Evolutionary conservation across 164 flowering plant genomes (phyloP), one percentile per base, ranked within the genome.

Genomic region (Magnolia kwangsiensis): DNA sequence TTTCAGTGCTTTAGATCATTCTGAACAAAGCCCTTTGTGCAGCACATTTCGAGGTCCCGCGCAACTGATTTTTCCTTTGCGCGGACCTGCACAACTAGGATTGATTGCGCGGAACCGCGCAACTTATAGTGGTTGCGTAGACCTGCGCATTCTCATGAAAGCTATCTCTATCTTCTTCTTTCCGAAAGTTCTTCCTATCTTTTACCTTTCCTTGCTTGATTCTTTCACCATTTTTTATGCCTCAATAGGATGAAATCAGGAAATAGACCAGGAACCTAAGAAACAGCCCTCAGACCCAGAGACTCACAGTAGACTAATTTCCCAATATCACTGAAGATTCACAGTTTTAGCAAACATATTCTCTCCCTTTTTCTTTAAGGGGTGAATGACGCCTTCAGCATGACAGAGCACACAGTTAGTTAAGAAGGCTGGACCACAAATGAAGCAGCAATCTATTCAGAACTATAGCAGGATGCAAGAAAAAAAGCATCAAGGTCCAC

Each of bases 381-480:
- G 98, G 99, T 86, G 98, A 89, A 76, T 75, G 92, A 78, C 85
- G 96, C 99, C 98, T 96, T 96, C 97, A 96, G 96, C 83, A 92
- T 85, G 84, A 87, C 80, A 91, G 93, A 94, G 85, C 84, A 67
- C 74, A 83, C 80, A 81, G 94, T 96, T 91, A 96, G 99, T 88
- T 78, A 82, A 50, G 80, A 79, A 76, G 81, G 86, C 86, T 78
- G 84, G 87, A 85, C 78, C 83, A 84, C 58, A 79, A 78, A 64
- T 78, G 81, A 85, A 88, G 87, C 84, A 82, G 85, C 91, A 84
- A 85, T 72, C 85, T 75, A 87, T 79, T 83, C 75, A 90, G 77
- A 89, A 87, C 86, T 76, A 84, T 79, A 84, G 82, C 78, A 84
- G 82, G 91, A 83, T 73, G 77, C 83, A 88, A 87, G 82, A 83